Evolutionary conservation across 257 asterid genomes (phyloP).

Genomic region (Jasminum sambac): DNA sequence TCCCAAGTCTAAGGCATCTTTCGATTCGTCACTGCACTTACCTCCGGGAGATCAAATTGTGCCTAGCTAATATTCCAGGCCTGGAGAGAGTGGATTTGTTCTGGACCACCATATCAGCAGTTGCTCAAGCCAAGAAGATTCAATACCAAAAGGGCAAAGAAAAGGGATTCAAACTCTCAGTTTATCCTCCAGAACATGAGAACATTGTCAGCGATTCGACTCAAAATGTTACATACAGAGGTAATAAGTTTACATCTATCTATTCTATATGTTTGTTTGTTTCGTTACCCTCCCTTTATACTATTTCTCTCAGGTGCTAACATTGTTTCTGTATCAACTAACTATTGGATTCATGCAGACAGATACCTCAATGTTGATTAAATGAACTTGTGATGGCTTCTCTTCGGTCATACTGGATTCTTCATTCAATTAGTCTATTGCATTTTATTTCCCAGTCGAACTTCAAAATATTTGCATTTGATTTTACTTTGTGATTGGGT

Average conservation of each 20-base stretch:
- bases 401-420: too few relatives aligned
- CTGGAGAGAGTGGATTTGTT: slow-evolving; percentile 25
- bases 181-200: slow-evolving; percentile 28
- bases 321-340: too few relatives aligned
- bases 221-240: background rate
- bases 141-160: background rate
- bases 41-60: slow-evolving; percentile 19
- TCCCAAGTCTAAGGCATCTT: slow-evolving; percentile 22
- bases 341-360: too few relatives aligned
- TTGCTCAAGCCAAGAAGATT: slow-evolving; percentile 23
- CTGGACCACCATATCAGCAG: slow-evolving; percentile 16
- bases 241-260: background rate
- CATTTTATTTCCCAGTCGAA: too few relatives aligned
- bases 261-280: background rate
- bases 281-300: too few relatives aligned
- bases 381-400: too few relatives aligned
- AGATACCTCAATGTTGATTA: too few relatives aligned
- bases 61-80: slow-evolving; percentile 9
- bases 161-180: slow-evolving; percentile 19
- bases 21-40: slow-evolving; percentile 17
- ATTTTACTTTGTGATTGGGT: too few relatives aligned
- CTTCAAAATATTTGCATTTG: too few relatives aligned
- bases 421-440: too few relatives aligned
- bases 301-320: too few relatives aligned
- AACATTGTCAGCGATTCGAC: background rate